Conservation (phyloP, 805 yeast species). For the Myxozyma melibiosi region DNA sequence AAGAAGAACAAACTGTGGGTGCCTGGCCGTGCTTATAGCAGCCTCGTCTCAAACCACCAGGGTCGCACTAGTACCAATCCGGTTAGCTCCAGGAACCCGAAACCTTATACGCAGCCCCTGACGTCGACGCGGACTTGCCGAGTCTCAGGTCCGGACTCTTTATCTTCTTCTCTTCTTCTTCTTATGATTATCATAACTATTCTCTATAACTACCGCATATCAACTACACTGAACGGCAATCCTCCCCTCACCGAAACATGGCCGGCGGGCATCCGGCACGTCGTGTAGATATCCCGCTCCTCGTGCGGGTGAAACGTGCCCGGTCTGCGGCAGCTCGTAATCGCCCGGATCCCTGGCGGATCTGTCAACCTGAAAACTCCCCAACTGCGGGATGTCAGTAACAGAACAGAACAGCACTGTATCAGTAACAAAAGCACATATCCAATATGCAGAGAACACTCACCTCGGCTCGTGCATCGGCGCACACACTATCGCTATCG, state of each 20-base stretch:
- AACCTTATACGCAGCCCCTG: neutral
- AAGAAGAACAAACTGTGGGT: too few relatives aligned
- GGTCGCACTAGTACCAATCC: slow-evolving; percentile 1
- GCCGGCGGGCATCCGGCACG: slow-evolving; percentile 50
- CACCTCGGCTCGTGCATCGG: slow-evolving; percentile 51
- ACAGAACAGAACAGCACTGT: neutral
- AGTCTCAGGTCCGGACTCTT: too few relatives aligned
- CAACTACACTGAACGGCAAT: slow-evolving; percentile 53
- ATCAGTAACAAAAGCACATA: neutral
- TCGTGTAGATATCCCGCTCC: slow-evolving; percentile 53
- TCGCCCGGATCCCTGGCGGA: slow-evolving; percentile 62
- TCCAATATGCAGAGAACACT: neutral
- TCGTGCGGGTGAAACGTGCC: slow-evolving; percentile 66
- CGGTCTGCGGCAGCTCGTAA: slow-evolving; percentile 52
- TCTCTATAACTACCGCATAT: slow-evolving; percentile 45
- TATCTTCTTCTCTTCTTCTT: too few relatives aligned
- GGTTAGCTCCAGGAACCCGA: slow-evolving; percentile 15
- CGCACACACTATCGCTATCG: slow-evolving; percentile 67
- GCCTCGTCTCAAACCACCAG: neutral
- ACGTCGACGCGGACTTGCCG: too few relatives aligned
- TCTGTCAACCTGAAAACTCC: slow-evolving; percentile 66
- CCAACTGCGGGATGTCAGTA: slow-evolving; percentile 35
- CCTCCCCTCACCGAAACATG: slow-evolving; percentile 53
- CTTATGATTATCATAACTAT: neutral
- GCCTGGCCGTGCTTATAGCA: too few relatives aligned